Base-by-base conservation (phyloP, 2,329 filamentous ascomycete species). In the Neodidymelliopsis sp. region DNA sequence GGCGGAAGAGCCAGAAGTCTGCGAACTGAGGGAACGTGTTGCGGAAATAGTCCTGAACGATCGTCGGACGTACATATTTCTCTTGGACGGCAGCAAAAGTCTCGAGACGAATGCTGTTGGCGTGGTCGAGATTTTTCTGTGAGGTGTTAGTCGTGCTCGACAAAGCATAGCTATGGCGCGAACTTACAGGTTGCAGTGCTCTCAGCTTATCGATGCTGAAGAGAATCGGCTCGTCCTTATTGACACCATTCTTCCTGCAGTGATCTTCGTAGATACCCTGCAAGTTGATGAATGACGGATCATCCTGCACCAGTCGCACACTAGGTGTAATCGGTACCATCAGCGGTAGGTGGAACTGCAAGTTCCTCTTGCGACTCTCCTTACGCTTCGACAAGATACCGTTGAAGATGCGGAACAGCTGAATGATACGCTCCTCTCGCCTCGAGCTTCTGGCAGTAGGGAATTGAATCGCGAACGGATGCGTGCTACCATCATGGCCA, bases 1-100 rank as follows among this genome's bases (percentile, higher is more conserved):
- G 87, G 50, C 94, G 89, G 90, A 99, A 99, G 49, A 99, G 84
- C 91, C 93, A 99, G 80, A 97, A 97, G 65, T 97, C 92, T 34
- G 89, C 85, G 73, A 90, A 99, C 56, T 90, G 88, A 22, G 91
- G 89, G 75, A 94, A 97, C 4, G 86, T 89, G 59, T 83, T 80
- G 69, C 92, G 89, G 83, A 97, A 97, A 77, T 93, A 97, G 59
- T 96, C 86, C 43, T 96, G 82, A 16, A 88, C 87, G 51, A 97
- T 79, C 3, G 85, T 91, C 50, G 87, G 86, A 5, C 91, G 89
- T 46, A 97, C 92, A 83, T 88, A 95, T 70, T 92, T 93, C 71
- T 95, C 89, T 74, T 97, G 92, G 58, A 99, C 95, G 2, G 93
- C 90, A 31, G 88, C 88, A 70, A 96, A 90, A n/a, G 96, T 93